A percentile compares a stretch with the other conserved stretches of the same genome.
Conservation (phyloP, 805 yeast species). For the Debaryomyces castellii region DNA sequence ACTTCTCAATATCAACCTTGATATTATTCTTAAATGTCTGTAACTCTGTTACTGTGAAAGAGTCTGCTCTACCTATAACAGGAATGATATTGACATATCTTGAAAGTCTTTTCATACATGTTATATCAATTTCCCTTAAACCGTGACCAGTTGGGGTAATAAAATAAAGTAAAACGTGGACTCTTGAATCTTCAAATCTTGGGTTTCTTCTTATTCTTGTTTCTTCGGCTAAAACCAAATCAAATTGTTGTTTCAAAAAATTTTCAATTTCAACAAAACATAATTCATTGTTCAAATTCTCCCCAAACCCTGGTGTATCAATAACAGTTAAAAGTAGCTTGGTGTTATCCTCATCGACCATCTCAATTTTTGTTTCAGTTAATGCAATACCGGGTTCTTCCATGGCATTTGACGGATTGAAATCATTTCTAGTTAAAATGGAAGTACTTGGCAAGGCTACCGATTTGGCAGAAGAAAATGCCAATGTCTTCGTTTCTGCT, state of each 20-base stretch:
- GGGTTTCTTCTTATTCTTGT: constrained; percentile 86
- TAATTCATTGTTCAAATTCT: constrained; percentile 65
- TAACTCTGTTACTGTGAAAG: constrained; percentile 68
- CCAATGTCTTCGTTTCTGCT: constrained; percentile 48
- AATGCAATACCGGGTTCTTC: constrained; percentile 76
- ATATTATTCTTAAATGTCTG: constrained; percentile 58
- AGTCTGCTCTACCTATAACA: constrained; percentile 77
- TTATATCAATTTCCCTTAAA: constrained; percentile 70
- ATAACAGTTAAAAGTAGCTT: constrained; percentile 58
- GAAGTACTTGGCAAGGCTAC: constrained; percentile 56
- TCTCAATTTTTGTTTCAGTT: constrained; percentile 63
- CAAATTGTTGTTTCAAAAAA: constrained; percentile 75
- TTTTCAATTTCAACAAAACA: constrained; percentile 66
- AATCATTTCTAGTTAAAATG: constrained; percentile 53
- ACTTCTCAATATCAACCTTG: constrained; percentile 60
- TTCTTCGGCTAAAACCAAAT: constrained; percentile 79
- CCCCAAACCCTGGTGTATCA: constrained; percentile 79
- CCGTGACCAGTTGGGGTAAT: constrained; percentile 82
- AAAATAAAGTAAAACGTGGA: constrained; percentile 76
- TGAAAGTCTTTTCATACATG: constrained; percentile 66
- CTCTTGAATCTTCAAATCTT: constrained; percentile 72
- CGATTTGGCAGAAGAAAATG: constrained; percentile 57
- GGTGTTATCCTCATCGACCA: constrained; percentile 58
- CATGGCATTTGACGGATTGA: constrained; percentile 59
- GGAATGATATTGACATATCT: constrained; percentile 81